Conservation (phyloP, 2,329 filamentous ascomycete genomes). For the Ophiocordyceps camponoti-leonardi region DNA sequence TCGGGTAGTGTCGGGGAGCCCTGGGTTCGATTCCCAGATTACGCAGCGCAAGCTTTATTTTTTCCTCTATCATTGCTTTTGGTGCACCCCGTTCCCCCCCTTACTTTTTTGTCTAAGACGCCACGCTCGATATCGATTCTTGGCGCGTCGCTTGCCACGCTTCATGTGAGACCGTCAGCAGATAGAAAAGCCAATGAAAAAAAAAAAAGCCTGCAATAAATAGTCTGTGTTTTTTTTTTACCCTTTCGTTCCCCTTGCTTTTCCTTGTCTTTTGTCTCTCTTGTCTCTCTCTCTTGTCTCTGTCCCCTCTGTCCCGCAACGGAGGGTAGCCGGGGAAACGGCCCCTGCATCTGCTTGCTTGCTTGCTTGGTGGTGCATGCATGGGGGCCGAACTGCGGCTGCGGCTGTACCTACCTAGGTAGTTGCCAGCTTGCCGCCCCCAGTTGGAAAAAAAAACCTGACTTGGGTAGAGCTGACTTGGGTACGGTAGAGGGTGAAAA, state of each 20-base stretch:
- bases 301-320: no score
- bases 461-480: no score
- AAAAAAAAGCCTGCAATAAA: no score
- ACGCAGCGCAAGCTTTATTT: neutral
- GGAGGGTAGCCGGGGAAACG: neutral
- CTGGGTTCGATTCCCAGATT: slow-evolving; percentile 3
- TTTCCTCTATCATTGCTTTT: neutral
- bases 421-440: neutral
- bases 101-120: neutral
- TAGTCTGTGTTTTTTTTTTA: neutral
- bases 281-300: no score
- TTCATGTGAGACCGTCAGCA: neutral
- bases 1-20: slow-evolving; percentile 1
- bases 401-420: no score
- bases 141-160: neutral
- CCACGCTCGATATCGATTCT: neutral
- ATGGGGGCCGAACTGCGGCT: neutral
- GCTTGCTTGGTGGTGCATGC: no score
- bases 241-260: no score
- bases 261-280: neutral
- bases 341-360: neutral
- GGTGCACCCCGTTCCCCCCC: no score
- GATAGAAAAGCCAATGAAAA: no score
- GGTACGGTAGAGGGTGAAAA: neutral
- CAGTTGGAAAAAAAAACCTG: neutral